A percentile compares a stretch with the other conserved stretches of the same genome.
Evolutionary conservation across 2,329 filamentous ascomycete species (phyloP).

Genomic region (Fusarium annulatum): DNA sequence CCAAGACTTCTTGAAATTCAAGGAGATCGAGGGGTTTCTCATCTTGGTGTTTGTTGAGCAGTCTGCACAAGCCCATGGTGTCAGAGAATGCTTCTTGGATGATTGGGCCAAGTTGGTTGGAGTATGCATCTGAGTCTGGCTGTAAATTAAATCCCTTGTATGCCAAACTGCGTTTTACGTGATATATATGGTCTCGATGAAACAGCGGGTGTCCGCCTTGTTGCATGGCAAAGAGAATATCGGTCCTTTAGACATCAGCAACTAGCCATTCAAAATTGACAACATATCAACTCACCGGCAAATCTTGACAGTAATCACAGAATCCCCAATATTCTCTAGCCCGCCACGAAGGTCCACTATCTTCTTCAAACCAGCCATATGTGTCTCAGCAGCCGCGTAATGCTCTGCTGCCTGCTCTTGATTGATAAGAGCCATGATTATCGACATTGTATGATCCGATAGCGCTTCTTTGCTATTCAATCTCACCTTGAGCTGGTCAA

Average conservation of each 20-base stretch:
- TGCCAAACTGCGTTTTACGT: accelerated
- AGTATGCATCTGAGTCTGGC: accelerated
- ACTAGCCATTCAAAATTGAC: accelerated
- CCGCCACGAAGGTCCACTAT: constrained; percentile 10
- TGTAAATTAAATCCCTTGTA: background rate
- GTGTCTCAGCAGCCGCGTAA: background rate
- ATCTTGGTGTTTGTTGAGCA: background rate
- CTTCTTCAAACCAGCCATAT: background rate
- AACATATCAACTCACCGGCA: background rate
- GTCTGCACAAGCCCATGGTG: background rate
- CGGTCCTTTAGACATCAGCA: background rate
- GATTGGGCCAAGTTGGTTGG: accelerated
- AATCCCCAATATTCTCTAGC: background rate
- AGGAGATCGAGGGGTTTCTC: background rate
- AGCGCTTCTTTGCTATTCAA: background rate
- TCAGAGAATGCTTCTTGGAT: background rate
- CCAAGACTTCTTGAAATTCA: constrained; percentile 2
- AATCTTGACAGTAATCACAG: background rate
- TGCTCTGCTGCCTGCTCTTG: constrained; percentile 3
- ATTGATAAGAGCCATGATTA: constrained; percentile 2
- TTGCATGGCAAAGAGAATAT: constrained; percentile 10
- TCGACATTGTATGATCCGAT: background rate
- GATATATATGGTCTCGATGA: background rate
- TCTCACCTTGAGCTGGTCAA: background rate
- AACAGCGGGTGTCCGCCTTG: background rate